Evolutionary conservation across 2,329 filamentous ascomycete genomes (phyloP).

Genomic region (Fusarium sarcochroum): DNA sequence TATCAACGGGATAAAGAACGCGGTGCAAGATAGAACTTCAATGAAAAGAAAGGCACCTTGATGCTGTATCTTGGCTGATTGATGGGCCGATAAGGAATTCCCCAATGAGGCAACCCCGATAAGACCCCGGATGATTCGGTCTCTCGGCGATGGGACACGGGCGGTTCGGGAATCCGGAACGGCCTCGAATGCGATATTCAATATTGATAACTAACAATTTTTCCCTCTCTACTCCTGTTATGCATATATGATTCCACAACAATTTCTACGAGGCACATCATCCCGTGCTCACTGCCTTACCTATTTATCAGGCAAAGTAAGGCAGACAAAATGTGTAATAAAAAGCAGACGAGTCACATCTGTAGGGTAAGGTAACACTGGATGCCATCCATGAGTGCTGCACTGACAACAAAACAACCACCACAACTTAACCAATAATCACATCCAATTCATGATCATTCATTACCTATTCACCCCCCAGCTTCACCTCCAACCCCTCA

Average conservation of each 20-base stretch:
- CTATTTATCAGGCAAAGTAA: not conserved
- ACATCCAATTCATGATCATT: not conserved
- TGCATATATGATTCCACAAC: too few relatives aligned
- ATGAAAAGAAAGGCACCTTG: not conserved
- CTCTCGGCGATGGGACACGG: slow-evolving; percentile 7
- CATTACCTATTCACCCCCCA: slow-evolving; percentile 10
- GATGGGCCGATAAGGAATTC: slow-evolving; percentile 18
- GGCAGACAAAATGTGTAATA: not conserved
- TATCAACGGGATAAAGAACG: not conserved
- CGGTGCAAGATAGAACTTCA: slow-evolving; percentile 12
- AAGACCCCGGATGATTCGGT: slow-evolving; percentile 31
- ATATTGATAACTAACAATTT: not conserved
- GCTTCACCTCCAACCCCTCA: slow-evolving; percentile 36
- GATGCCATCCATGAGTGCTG: not conserved
- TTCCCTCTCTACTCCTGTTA: not conserved
- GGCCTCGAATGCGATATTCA: not conserved
- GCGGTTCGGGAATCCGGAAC: not conserved
- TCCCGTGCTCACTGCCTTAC: not conserved
- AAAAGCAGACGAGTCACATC: slow-evolving; percentile 2
- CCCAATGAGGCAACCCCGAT: slow-evolving; percentile 25
- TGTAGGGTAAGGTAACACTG: not conserved
- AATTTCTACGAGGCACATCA: too few relatives aligned
- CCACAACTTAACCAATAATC: slow-evolving; percentile 5
- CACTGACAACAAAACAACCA: not conserved
- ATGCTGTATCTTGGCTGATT: not conserved